phyloP scores from a whole-genome alignment of 129 eudicot genomes.

The Flaveria sonorensis region DNA sequence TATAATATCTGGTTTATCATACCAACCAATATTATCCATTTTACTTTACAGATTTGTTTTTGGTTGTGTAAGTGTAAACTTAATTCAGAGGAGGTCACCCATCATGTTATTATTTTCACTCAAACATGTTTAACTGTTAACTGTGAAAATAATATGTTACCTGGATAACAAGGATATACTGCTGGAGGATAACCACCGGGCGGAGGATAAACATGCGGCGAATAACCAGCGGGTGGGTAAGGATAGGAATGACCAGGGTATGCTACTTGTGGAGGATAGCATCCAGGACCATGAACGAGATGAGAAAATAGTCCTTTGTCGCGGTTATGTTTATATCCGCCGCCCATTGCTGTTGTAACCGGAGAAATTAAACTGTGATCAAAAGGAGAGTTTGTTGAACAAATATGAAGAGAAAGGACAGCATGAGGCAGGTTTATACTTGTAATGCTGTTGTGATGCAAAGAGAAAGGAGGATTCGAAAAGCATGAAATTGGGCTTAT shows the following conservation, averaged over 20 bases:
- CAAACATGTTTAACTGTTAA: no score
- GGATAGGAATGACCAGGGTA: not conserved
- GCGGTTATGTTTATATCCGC: not conserved
- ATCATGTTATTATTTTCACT: no score
- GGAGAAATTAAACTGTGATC: not conserved
- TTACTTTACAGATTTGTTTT: no score
- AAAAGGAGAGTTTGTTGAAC: not conserved
- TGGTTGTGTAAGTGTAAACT: no score
- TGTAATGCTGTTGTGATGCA: not conserved
- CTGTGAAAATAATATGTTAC: not conserved
- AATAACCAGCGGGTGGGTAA: constrained; percentile 21
- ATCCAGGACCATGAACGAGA: not conserved
- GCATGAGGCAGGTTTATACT: not conserved
- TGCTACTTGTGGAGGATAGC: not conserved
- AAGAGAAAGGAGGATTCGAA: not conserved
- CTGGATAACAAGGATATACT: constrained; percentile 30
- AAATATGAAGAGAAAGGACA: no score
- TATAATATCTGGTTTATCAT: no score
- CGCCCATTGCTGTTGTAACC: constrained; percentile 2
- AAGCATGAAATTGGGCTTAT: not conserved
- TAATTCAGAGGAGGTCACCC: no score
- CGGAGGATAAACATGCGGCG: constrained; percentile 26
- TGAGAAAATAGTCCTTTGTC: not conserved
- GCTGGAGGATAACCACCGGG: constrained; percentile 20
- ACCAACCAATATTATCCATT: no score